A percentile compares a stretch with the other conserved stretches of the same genome.
phyloP scores from a whole-genome alignment of 441 rosid genomes.

The Melastoma candidum region DNA sequence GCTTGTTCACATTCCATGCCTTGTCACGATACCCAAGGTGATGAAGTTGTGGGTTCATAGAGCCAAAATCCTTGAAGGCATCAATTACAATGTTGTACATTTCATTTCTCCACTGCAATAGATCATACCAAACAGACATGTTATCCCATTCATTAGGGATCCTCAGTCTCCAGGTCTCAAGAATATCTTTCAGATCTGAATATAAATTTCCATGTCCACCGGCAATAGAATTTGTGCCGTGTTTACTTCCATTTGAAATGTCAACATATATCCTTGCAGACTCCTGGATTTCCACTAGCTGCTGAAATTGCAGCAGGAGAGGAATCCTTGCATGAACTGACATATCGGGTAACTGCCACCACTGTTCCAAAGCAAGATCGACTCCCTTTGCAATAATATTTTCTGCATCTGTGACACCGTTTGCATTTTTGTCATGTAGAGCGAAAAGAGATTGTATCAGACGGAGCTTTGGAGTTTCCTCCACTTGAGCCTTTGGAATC shows the following conservation, averaged over 20 bases:
- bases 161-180: constrained; percentile 96
- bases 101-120: constrained; percentile 98
- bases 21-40: constrained; percentile 98
- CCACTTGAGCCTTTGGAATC: constrained; percentile 93
- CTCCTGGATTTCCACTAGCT: constrained; percentile 96
- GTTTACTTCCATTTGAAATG: constrained; percentile 80
- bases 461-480: constrained; percentile 94
- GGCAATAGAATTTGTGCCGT: constrained; percentile 45
- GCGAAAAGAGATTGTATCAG: constrained; percentile 85
- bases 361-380: constrained; percentile 89
- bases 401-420: constrained; percentile 83
- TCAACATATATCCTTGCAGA: constrained; percentile 79
- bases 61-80: constrained; percentile 77
- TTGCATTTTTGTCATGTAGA: constrained; percentile 78
- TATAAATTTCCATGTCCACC: constrained; percentile 70
- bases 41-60: constrained; percentile 76
- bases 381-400: constrained; percentile 81
- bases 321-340: constrained; percentile 91
- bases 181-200: constrained; percentile 95
- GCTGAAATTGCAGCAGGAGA: constrained; percentile 95
- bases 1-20: constrained; percentile 99
- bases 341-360: constrained; percentile 99
- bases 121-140: constrained; percentile 94
- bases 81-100: constrained; percentile 89
- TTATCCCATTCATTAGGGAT: constrained; percentile 98